phyloP scores from a whole-genome alignment of 2,329 filamentous ascomycete genomes.

The Stachybotrys elegans region DNA sequence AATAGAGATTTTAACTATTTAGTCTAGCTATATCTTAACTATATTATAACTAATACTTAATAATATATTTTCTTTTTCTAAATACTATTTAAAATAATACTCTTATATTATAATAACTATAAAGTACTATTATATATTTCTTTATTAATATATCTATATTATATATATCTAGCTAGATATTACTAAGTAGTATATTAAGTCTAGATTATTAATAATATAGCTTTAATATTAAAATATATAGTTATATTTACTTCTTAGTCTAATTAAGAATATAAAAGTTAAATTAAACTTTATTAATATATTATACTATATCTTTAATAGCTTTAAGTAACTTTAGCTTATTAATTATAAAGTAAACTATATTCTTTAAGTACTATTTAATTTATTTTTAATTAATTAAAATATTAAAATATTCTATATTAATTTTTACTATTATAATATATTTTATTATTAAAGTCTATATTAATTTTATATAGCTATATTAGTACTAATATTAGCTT shows the following conservation, averaged over 20 bases:
- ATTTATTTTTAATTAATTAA: constrained; percentile 3
- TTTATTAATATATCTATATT: not conserved
- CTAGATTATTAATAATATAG: not conserved
- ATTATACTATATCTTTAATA: not conserved
- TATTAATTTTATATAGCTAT: not conserved
- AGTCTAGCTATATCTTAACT: not conserved
- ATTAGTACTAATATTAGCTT: not conserved
- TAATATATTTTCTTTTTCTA: constrained; percentile 1
- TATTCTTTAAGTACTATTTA: not conserved
- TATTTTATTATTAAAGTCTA: not conserved
- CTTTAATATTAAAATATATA: not conserved
- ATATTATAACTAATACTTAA: not conserved
- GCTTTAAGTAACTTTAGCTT: not conserved
- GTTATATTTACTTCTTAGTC: not conserved
- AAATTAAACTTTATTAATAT: not conserved
- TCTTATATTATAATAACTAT: not conserved
- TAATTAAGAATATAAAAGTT: not conserved
- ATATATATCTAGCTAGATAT: not conserved
- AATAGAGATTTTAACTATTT: constrained; percentile 1
- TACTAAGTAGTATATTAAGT: not conserved
- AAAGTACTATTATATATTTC: not conserved
- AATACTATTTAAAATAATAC: not conserved
- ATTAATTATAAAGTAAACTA: not conserved
- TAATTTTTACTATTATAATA: constrained; percentile 4
- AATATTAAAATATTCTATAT: constrained; percentile 4